Evolutionary conservation across 2,329 filamentous ascomycete genomes (phyloP).

Genomic region (Neofusicoccum umdonicola): DNA sequence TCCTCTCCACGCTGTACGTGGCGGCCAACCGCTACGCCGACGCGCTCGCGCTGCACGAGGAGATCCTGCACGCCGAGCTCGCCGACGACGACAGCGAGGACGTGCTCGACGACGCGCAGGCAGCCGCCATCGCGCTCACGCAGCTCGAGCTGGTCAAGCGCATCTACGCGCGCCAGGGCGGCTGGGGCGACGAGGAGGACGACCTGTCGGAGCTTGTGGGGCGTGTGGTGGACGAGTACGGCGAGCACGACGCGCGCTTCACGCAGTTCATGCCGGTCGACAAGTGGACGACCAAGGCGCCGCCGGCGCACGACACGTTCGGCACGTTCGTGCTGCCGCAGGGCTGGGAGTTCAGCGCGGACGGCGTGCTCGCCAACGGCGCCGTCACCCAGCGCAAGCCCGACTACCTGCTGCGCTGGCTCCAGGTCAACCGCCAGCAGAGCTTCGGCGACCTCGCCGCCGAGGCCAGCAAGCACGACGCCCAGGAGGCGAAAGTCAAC

Average conservation of each 20-base stretch:
- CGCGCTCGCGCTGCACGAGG: constrained; percentile 31
- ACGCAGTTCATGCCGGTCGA: neutral
- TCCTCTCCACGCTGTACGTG: constrained; percentile 52
- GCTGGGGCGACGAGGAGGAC: constrained; percentile 44
- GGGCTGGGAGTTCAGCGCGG: constrained; percentile 9
- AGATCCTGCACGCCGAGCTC: constrained; percentile 33
- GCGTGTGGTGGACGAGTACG: constrained; percentile 43
- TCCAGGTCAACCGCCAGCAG: constrained; percentile 17
- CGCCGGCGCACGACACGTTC: constrained; percentile 1
- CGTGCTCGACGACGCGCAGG: constrained; percentile 23
- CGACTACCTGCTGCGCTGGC: constrained; percentile 18
- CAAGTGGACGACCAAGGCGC: constrained; percentile 13
- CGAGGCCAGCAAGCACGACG: neutral
- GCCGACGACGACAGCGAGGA: constrained; percentile 25
- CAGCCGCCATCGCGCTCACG: constrained; percentile 30
- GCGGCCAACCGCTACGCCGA: constrained; percentile 37
- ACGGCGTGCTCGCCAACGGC: neutral
- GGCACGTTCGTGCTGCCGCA: constrained; percentile 15
- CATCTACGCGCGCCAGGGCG: constrained; percentile 43
- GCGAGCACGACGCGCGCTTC: constrained; percentile 19
- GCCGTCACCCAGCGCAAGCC: constrained; percentile 11
- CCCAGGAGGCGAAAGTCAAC: constrained; percentile 1
- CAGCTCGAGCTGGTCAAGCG: constrained; percentile 36
- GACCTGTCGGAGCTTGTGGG: constrained; percentile 47
- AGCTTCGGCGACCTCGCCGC: constrained; percentile 12